phyloP scores from a whole-genome alignment of 2,329 filamentous ascomycete species.

The Verruconis gallopava region DNA sequence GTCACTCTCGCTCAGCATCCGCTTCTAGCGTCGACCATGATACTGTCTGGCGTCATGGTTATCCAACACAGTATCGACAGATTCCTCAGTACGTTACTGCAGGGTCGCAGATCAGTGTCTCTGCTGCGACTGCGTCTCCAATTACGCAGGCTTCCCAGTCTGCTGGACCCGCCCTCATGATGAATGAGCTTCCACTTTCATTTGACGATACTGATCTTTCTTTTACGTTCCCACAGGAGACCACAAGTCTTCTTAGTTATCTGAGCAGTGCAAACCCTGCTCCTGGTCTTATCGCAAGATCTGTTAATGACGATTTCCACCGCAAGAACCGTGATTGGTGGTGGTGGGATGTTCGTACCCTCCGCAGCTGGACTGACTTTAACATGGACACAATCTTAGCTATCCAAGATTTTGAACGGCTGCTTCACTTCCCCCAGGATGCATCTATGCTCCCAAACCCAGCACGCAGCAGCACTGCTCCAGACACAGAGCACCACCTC shows the following conservation, averaged over 20 bases:
- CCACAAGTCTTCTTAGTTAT: conserved; percentile 64
- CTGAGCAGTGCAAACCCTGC: conserved; percentile 70
- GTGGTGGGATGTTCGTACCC: conserved; percentile 91
- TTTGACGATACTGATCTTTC: conserved; percentile 17
- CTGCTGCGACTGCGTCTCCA: conserved; percentile 13
- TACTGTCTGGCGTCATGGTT: conserved; percentile 58
- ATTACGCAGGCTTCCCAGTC: conserved; percentile 2
- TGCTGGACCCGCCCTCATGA: conserved; percentile 4
- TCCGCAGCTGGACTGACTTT: conserved; percentile 74
- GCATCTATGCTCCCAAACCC: conserved; percentile 48
- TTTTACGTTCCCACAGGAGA: conserved; percentile 21
- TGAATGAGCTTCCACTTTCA: conserved; percentile 6
- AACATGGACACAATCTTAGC: conserved; percentile 56
- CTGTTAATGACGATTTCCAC: conserved; percentile 57
- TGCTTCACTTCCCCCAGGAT: conserved; percentile 54
- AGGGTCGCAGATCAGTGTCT: conserved; percentile 20
- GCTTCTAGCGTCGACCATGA: conserved; percentile 54
- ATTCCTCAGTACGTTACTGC: conserved; percentile 46
- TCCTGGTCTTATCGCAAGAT: conserved; percentile 65
- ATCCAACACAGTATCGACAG: conserved; percentile 65
- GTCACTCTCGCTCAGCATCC: conserved; percentile 45
- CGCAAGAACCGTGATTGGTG: conserved; percentile 53
- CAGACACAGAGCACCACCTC: conserved; percentile 66
- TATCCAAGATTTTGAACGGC: conserved; percentile 59
- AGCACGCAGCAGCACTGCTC: conserved; percentile 45